A percentile compares a stretch with the other conserved stretches of the same genome.
Evolutionary conservation across 768 basidiomycete species (phyloP).

Genomic region (Trametes cubensis): DNA sequence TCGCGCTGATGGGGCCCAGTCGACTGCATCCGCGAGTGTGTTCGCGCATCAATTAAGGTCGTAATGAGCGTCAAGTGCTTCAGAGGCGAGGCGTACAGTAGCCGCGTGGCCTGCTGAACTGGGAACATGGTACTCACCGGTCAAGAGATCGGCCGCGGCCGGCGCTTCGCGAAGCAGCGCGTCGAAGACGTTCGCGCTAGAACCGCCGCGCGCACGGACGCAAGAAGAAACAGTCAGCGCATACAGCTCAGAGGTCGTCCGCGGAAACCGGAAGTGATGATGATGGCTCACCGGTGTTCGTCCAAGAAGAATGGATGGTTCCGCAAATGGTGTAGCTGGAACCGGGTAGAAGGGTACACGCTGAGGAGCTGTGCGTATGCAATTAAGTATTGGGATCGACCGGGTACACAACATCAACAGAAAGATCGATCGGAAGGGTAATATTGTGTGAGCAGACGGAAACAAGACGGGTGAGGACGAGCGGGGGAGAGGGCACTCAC

Average conservation of each 20-base stretch:
- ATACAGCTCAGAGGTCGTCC: neutral
- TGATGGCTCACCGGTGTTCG: slow-evolving; percentile 23
- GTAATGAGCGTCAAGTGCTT: too few relatives aligned
- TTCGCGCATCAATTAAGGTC: neutral
- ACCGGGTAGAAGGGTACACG: slow-evolving; percentile 17
- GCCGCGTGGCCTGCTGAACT: slow-evolving; percentile 8
- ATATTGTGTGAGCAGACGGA: neutral
- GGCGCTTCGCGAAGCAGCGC: slow-evolving; percentile 14
- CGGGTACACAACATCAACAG: neutral
- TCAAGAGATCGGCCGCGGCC: slow-evolving; percentile 10
- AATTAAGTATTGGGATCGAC: neutral
- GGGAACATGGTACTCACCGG: slow-evolving; percentile 15
- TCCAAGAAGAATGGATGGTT: slow-evolving; percentile 27
- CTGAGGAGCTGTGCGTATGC: slow-evolving; percentile 18
- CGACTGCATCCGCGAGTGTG: slow-evolving; percentile 4
- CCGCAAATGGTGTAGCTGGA: slow-evolving; percentile 20
- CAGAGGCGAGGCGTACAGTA: slow-evolving; percentile 8
- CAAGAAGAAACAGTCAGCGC: neutral
- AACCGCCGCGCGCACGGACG: neutral
- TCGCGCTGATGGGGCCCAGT: neutral
- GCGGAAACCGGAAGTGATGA: neutral
- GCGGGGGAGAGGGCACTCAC: slow-evolving; percentile 16
- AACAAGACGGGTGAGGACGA: neutral
- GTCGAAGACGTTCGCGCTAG: slow-evolving; percentile 22
- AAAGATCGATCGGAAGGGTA: too few relatives aligned